These are phyloP conservation scores for Myrmaecium sp. DNA, from an alignment of 2,329 filamentous ascomycete species.

Conservation along the genomic window DNA sequence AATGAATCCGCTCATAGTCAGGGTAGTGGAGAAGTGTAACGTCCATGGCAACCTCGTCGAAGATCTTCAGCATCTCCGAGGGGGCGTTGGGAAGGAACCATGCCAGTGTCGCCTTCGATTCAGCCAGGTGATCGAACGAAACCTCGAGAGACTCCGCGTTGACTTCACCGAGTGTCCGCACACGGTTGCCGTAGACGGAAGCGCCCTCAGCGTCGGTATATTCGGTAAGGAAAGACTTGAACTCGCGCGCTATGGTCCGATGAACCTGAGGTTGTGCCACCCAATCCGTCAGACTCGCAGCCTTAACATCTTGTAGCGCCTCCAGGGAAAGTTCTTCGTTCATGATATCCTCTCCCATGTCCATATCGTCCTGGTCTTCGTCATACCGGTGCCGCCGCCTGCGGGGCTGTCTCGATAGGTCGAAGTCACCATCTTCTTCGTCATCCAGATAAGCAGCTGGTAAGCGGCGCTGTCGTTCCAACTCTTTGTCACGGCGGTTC, in stretches of 20 bases:
- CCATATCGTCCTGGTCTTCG: conserved; percentile 76
- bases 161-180: conserved; percentile 87
- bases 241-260: conserved; percentile 85
- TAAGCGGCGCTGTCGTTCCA: conserved; percentile 48
- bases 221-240: conserved; percentile 92
- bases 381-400: conserved; percentile 82
- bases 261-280: conserved; percentile 79
- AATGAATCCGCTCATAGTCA: conserved; percentile 93
- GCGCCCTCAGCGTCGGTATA: conserved; percentile 79
- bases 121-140: conserved; percentile 80
- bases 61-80: conserved; percentile 86
- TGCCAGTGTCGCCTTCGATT: conserved; percentile 80
- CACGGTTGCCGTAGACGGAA: conserved; percentile 88
- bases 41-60: conserved; percentile 93
- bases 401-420: conserved; percentile 71
- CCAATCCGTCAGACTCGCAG: conserved; percentile 87
- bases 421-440: conserved; percentile 70
- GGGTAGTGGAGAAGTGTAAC: conserved; percentile 91
- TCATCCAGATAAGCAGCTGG: conserved; percentile 60
- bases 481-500: conserved; percentile 56
- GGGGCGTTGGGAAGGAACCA: conserved; percentile 95
- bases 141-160: conserved; percentile 95
- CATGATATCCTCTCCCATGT: conserved; percentile 87
- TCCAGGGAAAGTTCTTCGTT: conserved; percentile 88
- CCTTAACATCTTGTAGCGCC: conserved; percentile 82